Evolutionary conservation across 441 rosid genomes (phyloP), one percentile per base, ranked within the genome.

Genomic region (Erodium moschatum): DNA sequence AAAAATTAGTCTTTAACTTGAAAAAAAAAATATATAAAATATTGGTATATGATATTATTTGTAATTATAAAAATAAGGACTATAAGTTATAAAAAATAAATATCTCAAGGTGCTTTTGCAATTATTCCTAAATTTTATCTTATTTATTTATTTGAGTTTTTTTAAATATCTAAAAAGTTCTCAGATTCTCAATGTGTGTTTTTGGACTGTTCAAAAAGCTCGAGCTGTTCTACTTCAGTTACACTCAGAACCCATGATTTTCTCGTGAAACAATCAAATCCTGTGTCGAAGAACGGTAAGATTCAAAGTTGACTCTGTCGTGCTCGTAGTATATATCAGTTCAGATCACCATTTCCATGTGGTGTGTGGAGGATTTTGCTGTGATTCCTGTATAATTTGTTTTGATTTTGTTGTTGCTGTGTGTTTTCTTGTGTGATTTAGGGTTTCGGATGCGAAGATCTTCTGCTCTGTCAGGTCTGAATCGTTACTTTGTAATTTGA

Each of bases 161-260:
- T 42, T 71, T 16, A 46, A 46, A 58, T 69, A 66, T 63, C 64
- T 56, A 44, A 29, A 62, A 21, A 64, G 62, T 18, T 56, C 54
- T 68, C 46, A 73, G 69, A 60, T 68, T 67, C 62, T 33, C 24
- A 11, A 44, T 60, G 31, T 44, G 54, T 65, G 66, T 18, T 11
- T 20, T 38, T 20, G 31, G 64, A 64, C 76, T 42, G 77, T 73
- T 79, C 9, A 11, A 69, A 80, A 76, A 9, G 72, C 50, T 74
- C 77, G 71, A 77, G 67, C 65, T 79, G 77, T 68, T 19, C 64
- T 58, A 21, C 81, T 70, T 72, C 71, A 65, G 71, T 77, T 67
- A 73, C 79, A 68, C 77, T 79, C 76, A 35, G 65, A 67, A 69
- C 63, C 11, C 64, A 15, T 24, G 33, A 70, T 69, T 50, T 42